These are phyloP conservation scores for Serendipita vermifera DNA, from an alignment of 768 basidiomycete genomes.

Conservation along the genomic window DNA sequence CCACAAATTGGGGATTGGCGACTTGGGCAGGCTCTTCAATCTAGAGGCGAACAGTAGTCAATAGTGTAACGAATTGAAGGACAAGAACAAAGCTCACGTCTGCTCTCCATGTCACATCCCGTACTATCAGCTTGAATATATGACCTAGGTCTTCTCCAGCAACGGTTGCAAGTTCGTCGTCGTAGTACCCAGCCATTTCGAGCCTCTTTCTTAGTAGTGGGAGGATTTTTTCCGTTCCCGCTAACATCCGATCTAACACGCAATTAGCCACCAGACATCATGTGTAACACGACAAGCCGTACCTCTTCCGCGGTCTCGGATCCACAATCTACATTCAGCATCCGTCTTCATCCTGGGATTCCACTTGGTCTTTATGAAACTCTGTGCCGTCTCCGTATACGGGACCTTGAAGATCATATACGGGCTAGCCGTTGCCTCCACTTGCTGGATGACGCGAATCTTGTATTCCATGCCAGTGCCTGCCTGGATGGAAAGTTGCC, in stretches of 20 bases:
- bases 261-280: neutral
- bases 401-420: neutral
- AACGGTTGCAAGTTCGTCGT: neutral
- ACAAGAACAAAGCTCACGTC: neutral
- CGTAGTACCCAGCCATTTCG: conserved; percentile 1
- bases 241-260: neutral
- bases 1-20: conserved; percentile 20
- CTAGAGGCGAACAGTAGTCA: neutral
- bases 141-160: conserved; percentile 3
- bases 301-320: neutral
- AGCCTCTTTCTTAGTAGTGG: conserved; percentile 1
- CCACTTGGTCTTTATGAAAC: neutral
- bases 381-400: neutral
- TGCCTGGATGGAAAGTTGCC: too few species aligned
- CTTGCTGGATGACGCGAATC: neutral
- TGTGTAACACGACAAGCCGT: neutral
- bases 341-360: neutral
- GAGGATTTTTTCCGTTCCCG: conserved; percentile 6
- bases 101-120: neutral
- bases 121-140: conserved; percentile 6
- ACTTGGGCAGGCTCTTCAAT: neutral
- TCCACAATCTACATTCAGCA: neutral
- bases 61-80: too few species aligned
- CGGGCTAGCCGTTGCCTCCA: neutral
- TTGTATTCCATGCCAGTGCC: neutral